Conservation (phyloP, 2,329 filamentous ascomycete genomes). For the Trichophyton schoenleinii region DNA sequence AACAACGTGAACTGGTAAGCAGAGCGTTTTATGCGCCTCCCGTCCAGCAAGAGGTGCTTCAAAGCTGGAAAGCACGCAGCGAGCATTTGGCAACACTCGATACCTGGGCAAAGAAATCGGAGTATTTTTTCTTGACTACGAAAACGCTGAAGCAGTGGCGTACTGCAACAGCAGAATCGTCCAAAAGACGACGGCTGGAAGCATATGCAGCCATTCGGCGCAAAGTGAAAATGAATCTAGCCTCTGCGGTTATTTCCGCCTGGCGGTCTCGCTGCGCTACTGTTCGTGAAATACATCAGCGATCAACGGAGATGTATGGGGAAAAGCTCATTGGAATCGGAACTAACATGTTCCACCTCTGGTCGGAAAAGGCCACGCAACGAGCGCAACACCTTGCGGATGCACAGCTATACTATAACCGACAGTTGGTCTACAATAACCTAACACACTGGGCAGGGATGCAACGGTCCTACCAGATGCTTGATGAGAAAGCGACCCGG, state of each 20-base stretch:
- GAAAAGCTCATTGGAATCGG: conserved; percentile 24
- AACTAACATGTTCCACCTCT: conserved; percentile 28
- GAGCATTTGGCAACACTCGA: conserved; percentile 38
- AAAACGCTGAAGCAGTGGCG: conserved; percentile 41
- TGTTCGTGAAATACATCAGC: conserved; percentile 27
- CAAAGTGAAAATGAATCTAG: conserved; percentile 43
- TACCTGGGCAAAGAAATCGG: conserved; percentile 42
- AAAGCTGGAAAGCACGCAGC: conserved; percentile 26
- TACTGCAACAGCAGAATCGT: conserved; percentile 36
- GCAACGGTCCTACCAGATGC: conserved; percentile 22
- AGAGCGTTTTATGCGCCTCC: conserved; percentile 34
- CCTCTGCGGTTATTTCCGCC: conserved; percentile 28
- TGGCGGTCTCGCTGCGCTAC: conserved; percentile 27
- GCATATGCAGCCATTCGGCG: conserved; percentile 44
- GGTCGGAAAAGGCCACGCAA: conserved; percentile 31
- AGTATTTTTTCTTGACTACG: conserved; percentile 44
- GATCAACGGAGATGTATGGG: conserved; percentile 28
- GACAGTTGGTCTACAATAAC: conserved; percentile 27
- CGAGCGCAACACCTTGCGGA: conserved; percentile 25
- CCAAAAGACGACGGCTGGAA: conserved; percentile 42
- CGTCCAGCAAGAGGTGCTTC: conserved; percentile 29
- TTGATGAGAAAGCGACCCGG: conserved; percentile 34
- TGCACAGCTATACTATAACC: conserved; percentile 28
- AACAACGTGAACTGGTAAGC: conserved; percentile 30
- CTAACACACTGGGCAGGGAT: conserved; percentile 28